Percentiles rank a stretch among this genome's conserved stretches.
Evolutionary conservation across 768 basidiomycete species (phyloP).

Genomic region (Rhodotorula kratochvilovae): DNA sequence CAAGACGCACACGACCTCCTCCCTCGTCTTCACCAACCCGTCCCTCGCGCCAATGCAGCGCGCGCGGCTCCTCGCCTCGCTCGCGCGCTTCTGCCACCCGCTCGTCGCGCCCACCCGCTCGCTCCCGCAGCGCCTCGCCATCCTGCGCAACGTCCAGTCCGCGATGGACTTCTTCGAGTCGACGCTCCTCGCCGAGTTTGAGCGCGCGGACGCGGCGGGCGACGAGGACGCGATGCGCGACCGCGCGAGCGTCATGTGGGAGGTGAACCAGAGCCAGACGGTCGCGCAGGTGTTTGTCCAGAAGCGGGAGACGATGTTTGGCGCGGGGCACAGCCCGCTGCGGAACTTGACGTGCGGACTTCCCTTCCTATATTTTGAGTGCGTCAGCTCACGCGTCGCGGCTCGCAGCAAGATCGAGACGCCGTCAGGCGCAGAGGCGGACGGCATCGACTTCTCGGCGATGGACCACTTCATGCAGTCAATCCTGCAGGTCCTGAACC

Average conservation of each 20-base stretch:
- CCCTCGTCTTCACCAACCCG: conserved; percentile 64
- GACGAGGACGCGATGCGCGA: conserved; percentile 75
- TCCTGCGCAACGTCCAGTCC: conserved; percentile 61
- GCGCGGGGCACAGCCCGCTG: conserved; percentile 72
- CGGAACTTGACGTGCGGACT: conserved; percentile 58
- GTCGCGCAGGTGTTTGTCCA: conserved; percentile 93
- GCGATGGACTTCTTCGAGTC: conserved; percentile 87
- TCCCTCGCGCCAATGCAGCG: conserved; percentile 44
- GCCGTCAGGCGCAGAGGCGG: conserved; percentile 44
- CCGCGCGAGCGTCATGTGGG: conserved; percentile 79
- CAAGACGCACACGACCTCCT: conserved; percentile 60
- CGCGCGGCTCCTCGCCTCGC: conserved; percentile 63
- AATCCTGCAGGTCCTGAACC: conserved; percentile 60
- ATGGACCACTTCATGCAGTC: conserved; percentile 86
- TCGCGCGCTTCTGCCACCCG: conserved; percentile 66
- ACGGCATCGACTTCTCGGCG: conserved; percentile 73
- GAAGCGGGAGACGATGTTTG: conserved; percentile 89
- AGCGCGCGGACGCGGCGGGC: conserved; percentile 67
- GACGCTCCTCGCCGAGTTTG: conserved; percentile 77
- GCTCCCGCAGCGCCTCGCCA: conserved; percentile 56
- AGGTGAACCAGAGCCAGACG: conserved; percentile 73
- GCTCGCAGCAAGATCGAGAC: conserved; percentile 45
- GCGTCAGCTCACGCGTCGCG: no score
- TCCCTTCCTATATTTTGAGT: conserved; percentile 48
- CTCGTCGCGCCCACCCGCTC: conserved; percentile 64